Percentiles rank a stretch among this genome's conserved stretches.
Conservation (phyloP, 192 early-diverging fungal genomes). For the Coemansia sp. region DNA sequence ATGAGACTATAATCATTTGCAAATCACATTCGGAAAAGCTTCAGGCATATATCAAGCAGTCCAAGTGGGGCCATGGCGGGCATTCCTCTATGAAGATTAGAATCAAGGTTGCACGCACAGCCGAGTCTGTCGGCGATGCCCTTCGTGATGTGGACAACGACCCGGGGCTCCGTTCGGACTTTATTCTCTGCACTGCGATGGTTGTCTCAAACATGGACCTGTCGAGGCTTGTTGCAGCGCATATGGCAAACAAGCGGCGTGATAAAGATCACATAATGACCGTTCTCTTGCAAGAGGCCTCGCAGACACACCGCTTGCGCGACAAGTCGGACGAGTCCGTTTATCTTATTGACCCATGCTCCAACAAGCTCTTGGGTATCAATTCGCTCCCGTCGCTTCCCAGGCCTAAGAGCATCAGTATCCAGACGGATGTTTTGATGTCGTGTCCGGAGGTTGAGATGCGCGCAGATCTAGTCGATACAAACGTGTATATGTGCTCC, state of each 20-base stretch:
- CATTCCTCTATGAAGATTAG: conserved; percentile 67
- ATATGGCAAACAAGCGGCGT: conserved; percentile 64
- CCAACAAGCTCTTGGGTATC: conserved; percentile 79
- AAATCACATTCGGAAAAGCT: conserved; percentile 81
- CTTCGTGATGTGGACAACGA: conserved; percentile 84
- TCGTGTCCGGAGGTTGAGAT: conserved; percentile 65
- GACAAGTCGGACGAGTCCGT: conserved; percentile 64
- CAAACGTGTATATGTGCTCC: conserved; percentile 90
- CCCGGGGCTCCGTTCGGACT: conserved; percentile 78
- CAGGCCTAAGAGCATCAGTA: conserved; percentile 34
- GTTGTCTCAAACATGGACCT: conserved; percentile 89
- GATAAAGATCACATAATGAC: conserved; percentile 94
- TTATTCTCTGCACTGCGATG: conserved; percentile 89
- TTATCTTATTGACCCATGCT: conserved; percentile 77
- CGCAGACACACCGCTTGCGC: conserved; percentile 61
- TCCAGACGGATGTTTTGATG: conserved; percentile 52
- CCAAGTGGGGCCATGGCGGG: conserved; percentile 68
- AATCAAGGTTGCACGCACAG: conserved; percentile 70
- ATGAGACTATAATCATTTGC: conserved; percentile 85
- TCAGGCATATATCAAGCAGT: conserved; percentile 81
- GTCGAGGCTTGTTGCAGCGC: conserved; percentile 71
- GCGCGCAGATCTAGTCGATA: conserved; percentile 92
- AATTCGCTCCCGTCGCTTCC: conserved; percentile 58
- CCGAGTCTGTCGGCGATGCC: conserved; percentile 85
- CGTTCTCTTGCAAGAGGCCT: conserved; percentile 81